Base-by-base conservation (phyloP, 2,329 filamentous ascomycete species). In the Colletotrichum gloeosporioides region DNA sequence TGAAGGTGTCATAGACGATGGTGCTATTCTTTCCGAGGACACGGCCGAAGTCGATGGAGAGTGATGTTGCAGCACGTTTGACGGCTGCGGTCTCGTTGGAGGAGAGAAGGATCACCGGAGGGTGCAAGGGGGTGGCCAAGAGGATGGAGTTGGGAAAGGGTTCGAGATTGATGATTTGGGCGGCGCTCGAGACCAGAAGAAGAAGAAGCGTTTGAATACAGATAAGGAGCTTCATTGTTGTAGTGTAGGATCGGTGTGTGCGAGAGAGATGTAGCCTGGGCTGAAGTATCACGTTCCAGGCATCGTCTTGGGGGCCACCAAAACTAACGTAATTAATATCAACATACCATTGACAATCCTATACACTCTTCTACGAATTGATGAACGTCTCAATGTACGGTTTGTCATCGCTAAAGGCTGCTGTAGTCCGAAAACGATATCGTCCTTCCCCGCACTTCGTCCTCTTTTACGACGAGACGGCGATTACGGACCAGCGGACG, bases 11-110 rank as follows among this genome's bases (percentile, higher is more conserved):
- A 7, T 49, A 53, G 13, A 53, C n/a, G n/a, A 71, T 10, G 16
- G 49, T 64, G 12, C 29, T 34, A 2, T 71, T 71, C n/a, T 12
- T 53, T 22, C 87, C 87, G 18, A 88, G 90, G n/a, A 89, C 87
- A 22, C 86, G 85, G 55, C 88, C 87, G 79, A 90, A 89, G 78
- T 90, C 89, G 32, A 83, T 78, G 3, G 88, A 88, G 27, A 90
- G 84, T 80, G 90, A 88, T 57, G 87, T 79, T 13, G 86, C 88
- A 18, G 87, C 87, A 67, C 88, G 84, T 55, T 89, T 80, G 3
- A 90, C 89, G 71, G 86, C 88, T 9, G 34, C 7, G 25, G 39
- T n/a, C 27, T 71, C 69, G 22, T 49, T 64, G 8, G 69, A 49
- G 8, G 69, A 71, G 13, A 71, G 18, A 22, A 71, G 34, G 25